These are phyloP conservation scores for Candida maris DNA, from an alignment of 805 yeast genomes.

Conservation along the genomic window DNA sequence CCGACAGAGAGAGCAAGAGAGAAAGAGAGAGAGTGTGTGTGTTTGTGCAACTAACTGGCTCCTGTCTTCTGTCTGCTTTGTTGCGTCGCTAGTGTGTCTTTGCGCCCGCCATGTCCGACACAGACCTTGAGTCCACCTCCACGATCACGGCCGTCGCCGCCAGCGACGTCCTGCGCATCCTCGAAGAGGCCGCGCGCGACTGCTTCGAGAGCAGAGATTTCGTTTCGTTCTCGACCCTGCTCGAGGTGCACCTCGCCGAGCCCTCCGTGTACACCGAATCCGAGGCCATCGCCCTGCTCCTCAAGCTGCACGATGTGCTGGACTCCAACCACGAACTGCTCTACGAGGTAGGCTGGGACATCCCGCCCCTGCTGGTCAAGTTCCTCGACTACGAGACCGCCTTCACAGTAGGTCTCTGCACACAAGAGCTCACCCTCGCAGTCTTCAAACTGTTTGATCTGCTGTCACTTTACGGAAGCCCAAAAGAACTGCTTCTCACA, in stretches of 20 bases:
- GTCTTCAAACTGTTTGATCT: constrained; percentile 54
- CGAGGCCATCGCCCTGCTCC: constrained; percentile 51
- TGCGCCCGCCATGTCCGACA: constrained; percentile 10
- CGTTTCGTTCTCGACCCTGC: constrained; percentile 65
- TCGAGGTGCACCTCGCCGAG: constrained; percentile 58
- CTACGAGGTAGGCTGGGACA: constrained; percentile 83
- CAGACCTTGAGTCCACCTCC: constrained; percentile 11
- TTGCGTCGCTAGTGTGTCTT: neutral
- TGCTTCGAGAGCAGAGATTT: constrained; percentile 51
- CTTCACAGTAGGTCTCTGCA: constrained; percentile 29
- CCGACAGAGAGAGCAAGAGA: no score
- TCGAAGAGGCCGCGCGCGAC: constrained; percentile 27
- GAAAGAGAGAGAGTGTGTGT: no score
- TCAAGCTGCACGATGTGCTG: constrained; percentile 42
- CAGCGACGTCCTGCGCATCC: constrained; percentile 9
- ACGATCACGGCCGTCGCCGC: constrained; percentile 11
- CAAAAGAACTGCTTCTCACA: constrained; percentile 74
- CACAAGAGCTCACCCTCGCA: constrained; percentile 34
- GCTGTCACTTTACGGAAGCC: constrained; percentile 67
- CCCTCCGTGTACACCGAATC: constrained; percentile 42
- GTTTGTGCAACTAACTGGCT: no score
- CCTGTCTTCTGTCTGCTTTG: no score
- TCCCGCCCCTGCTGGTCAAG: constrained; percentile 64
- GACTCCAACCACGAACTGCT: constrained; percentile 45
- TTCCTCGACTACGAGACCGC: constrained; percentile 44